Conservation (phyloP, 345 rosid genomes). For the Populus davidiana region DNA sequence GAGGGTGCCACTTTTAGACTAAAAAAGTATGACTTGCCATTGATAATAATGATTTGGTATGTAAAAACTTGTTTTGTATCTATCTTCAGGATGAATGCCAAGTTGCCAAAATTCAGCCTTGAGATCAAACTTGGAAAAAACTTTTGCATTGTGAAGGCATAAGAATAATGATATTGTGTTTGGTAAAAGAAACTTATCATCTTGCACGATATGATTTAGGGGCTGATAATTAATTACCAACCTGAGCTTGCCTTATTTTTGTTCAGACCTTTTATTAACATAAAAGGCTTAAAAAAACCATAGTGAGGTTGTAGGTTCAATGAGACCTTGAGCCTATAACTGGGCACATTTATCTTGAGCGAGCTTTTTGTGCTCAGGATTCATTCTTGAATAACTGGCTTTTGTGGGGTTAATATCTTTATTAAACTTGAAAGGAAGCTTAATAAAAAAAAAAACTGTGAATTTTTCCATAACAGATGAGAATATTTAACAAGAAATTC, state of each 20-base stretch:
- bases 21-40: background rate
- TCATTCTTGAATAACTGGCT: no score
- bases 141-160: background rate
- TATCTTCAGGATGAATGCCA: background rate
- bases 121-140: background rate
- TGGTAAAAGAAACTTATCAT: background rate
- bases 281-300: no score
- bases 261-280: no score
- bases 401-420: no score
- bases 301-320: no score
- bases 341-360: no score
- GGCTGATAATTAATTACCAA: background rate
- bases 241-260: no score
- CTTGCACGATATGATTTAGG: background rate
- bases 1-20: background rate
- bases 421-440: background rate
- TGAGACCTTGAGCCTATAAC: no score
- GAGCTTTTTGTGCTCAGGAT: no score
- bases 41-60: background rate
- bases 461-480: background rate
- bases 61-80: background rate
- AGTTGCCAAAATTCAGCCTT: background rate
- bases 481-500: no score
- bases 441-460: background rate
- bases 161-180: background rate